These are phyloP conservation scores for Paxillus involutus DNA, from an alignment of 768 basidiomycete species.

Conservation along the genomic window DNA sequence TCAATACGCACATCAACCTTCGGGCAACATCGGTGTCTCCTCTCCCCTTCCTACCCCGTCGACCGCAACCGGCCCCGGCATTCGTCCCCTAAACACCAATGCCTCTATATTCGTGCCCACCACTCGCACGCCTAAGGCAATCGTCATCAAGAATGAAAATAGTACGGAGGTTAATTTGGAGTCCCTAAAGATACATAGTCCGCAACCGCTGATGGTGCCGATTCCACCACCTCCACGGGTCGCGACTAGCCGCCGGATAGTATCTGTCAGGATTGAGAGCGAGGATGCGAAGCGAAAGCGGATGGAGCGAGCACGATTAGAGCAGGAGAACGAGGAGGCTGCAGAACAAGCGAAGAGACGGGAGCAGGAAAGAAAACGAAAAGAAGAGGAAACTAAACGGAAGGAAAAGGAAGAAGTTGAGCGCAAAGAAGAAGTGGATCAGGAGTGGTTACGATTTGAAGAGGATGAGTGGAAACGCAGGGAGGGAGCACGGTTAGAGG, in stretches of 20 bases:
- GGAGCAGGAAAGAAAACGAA: constrained; percentile 11
- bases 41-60: constrained; percentile 72
- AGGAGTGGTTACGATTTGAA: constrained; percentile 29
- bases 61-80: constrained; percentile 42
- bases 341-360: constrained; percentile 37
- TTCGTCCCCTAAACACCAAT: too few species aligned
- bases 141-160: too few species aligned
- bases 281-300: constrained; percentile 49
- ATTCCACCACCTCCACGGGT: constrained; percentile 38
- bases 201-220: constrained; percentile 37
- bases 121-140: constrained; percentile 38
- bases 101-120: constrained; percentile 69
- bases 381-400: constrained; percentile 34
- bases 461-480: constrained; percentile 37
- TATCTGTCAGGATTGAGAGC: too few species aligned
- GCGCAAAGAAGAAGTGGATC: constrained; percentile 43
- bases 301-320: constrained; percentile 43
- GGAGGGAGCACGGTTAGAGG: constrained; percentile 26
- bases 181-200: too few species aligned
- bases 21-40: constrained; percentile 47
- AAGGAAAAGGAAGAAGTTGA: constrained; percentile 40
- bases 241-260: constrained; percentile 21
- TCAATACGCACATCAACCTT: constrained; percentile 39
- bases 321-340: constrained; percentile 38
- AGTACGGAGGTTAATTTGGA: too few species aligned